Conservation (phyloP, 805 yeast species). For the Debaryomyces hansenii region DNA sequence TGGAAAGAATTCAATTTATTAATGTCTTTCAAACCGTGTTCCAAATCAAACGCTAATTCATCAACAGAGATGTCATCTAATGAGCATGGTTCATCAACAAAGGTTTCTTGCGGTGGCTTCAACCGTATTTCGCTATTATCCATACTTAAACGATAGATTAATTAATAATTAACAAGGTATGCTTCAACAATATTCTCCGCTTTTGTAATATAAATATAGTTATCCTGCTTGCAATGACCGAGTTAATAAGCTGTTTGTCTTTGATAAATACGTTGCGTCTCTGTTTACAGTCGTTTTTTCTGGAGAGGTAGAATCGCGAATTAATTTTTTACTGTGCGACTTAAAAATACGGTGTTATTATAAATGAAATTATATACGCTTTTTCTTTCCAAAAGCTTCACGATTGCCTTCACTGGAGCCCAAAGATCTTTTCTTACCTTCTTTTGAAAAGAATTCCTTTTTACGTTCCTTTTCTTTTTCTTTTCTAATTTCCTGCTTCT, state of each 20-base stretch:
- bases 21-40: constrained; percentile 29
- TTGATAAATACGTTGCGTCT: background rate
- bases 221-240: no score
- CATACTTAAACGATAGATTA: background rate
- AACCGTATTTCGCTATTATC: constrained; percentile 31
- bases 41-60: constrained; percentile 34
- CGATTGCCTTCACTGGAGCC: constrained; percentile 31
- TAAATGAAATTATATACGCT: constrained; percentile 20
- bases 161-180: no score
- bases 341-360: background rate
- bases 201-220: no score
- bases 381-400: constrained; percentile 35
- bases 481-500: constrained; percentile 63
- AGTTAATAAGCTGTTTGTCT: no score
- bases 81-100: constrained; percentile 38
- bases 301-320: background rate
- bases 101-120: constrained; percentile 38
- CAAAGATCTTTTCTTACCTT: constrained; percentile 62
- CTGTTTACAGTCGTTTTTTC: background rate
- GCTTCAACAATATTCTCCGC: no score
- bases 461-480: constrained; percentile 83
- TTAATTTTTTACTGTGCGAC: background rate
- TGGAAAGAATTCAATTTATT: constrained; percentile 36
- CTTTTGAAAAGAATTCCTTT: constrained; percentile 78
- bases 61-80: constrained; percentile 32